Percentiles rank a stretch among this genome's conserved stretches.
Conservation (phyloP, 768 basidiomycete genomes). For the Sporobolomyces phaffii region DNA sequence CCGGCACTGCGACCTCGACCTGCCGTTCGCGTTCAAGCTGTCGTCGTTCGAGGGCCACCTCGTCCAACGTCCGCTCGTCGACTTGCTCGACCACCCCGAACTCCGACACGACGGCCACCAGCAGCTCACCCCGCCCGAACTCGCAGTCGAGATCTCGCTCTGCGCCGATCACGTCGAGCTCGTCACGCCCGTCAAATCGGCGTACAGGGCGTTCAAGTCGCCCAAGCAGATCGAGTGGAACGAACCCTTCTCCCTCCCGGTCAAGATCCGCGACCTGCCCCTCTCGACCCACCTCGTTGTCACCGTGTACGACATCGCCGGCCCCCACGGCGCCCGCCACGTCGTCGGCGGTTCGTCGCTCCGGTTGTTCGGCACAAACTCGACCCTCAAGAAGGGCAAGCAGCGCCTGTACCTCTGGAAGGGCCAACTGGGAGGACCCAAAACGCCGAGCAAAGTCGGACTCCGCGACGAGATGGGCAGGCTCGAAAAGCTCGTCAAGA, state of each 20-base stretch:
- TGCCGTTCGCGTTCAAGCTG: conserved; percentile 43
- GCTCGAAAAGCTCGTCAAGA: conserved; percentile 80
- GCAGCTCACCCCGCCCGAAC: conserved; percentile 73
- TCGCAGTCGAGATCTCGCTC: conserved; percentile 88
- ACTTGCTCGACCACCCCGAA: conserved; percentile 75
- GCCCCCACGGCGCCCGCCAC: conserved; percentile 42
- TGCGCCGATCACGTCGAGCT: conserved; percentile 87
- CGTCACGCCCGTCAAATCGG: conserved; percentile 83
- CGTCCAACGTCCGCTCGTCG: conserved; percentile 64
- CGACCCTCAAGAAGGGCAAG: conserved; percentile 83
- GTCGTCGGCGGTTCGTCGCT: conserved; percentile 85
- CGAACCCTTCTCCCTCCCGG: conserved; percentile 85
- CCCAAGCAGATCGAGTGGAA: conserved; percentile 69
- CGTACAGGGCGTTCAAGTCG: conserved; percentile 85
- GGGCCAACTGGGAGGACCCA: conserved; percentile 77
- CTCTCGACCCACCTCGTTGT: conserved; percentile 80
- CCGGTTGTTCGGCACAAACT: conserved; percentile 85
- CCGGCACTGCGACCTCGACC: conserved; percentile 27
- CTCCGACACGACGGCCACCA: conserved; percentile 73
- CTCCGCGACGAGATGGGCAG: conserved; percentile 88
- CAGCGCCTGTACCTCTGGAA: conserved; percentile 81
- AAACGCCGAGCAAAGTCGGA: conserved; percentile 80
- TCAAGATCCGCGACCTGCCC: conserved; percentile 89
- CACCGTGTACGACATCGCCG: conserved; percentile 92
- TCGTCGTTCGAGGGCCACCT: conserved; percentile 66